Evolutionary conservation across 208 protist genomes (phyloP).

Genomic region (Crithidia expoeki): DNA sequence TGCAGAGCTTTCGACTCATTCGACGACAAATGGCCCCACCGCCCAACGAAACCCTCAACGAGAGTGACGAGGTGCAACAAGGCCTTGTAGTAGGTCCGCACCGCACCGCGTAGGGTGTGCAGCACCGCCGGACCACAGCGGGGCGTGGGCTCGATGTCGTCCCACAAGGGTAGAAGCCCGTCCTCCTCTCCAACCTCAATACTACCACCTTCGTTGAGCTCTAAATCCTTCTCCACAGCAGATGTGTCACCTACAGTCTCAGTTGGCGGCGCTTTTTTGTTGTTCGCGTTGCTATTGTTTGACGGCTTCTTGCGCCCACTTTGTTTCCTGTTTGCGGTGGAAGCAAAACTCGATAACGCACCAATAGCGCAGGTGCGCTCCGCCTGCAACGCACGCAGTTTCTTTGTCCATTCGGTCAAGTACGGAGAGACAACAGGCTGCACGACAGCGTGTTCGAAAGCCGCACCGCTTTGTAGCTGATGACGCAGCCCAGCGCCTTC

Average conservation of each 20-base stretch:
- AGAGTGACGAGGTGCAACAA: constrained; percentile 46
- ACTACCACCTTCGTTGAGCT: neutral
- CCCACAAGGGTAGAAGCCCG: constrained; percentile 41
- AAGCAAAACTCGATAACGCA: neutral
- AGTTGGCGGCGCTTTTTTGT: neutral
- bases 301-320: neutral
- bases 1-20: constrained; percentile 49
- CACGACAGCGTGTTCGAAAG: constrained; percentile 51
- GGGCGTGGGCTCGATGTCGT: constrained; percentile 39
- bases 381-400: constrained; percentile 22
- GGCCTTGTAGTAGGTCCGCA: constrained; percentile 36
- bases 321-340: neutral
- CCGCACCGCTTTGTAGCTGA: constrained; percentile 47
- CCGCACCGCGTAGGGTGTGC: constrained; percentile 33
- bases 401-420: constrained; percentile 40
- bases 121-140: constrained; percentile 48
- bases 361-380: constrained; percentile 12
- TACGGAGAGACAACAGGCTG: constrained; percentile 44
- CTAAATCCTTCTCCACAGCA: constrained; percentile 10
- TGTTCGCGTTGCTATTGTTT: neutral
- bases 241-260: neutral
- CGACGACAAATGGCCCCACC: constrained; percentile 56
- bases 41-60: constrained; percentile 24
- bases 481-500: constrained; percentile 41
- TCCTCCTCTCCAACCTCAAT: constrained; percentile 12